Conservation (phyloP, 1,284 basidiomycete genomes). For the Ceratobasidium papillatum region DNA sequence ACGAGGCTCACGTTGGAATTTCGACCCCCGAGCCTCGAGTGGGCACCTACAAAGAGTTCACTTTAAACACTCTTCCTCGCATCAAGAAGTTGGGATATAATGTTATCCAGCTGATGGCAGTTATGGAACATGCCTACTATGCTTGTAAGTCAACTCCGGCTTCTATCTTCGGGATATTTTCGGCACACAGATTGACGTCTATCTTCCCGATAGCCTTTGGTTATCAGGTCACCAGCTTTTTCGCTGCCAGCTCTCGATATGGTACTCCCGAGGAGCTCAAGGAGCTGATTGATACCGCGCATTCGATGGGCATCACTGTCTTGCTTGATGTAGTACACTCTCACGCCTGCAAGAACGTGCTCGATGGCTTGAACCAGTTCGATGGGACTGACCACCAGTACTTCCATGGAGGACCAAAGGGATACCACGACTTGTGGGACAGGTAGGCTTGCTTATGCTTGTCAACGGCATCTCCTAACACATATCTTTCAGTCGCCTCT, state of each 20-base stretch:
- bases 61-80: constrained; percentile 80
- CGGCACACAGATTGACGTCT: constrained; percentile 24
- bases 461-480: neutral
- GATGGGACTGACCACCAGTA: constrained; percentile 97
- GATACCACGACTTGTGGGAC: constrained; percentile 97
- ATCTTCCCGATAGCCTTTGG: constrained; percentile 76
- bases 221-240: constrained; percentile 98
- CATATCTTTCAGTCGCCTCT: constrained; percentile 67
- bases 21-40: constrained; percentile 88
- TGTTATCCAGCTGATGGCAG: constrained; percentile 95
- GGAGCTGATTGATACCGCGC: constrained; percentile 93
- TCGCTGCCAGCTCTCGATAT: constrained; percentile 95
- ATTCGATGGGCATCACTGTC: constrained; percentile 91
- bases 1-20: constrained; percentile 98
- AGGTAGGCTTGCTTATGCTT: constrained; percentile 48
- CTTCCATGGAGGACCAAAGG: constrained; percentile 93
- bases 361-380: constrained; percentile 95
- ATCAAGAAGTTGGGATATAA: constrained; percentile 96
- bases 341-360: constrained; percentile 96
- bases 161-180: constrained; percentile 7
- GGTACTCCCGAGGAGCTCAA: constrained; percentile 95
- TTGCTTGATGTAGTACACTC: constrained; percentile 97
- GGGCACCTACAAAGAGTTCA: constrained; percentile 97
- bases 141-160: constrained; percentile 71
- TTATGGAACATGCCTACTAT: constrained; percentile 99